A percentile compares a stretch with the other conserved stretches of the same genome.
phyloP scores from a whole-genome alignment of 106 monocot species.

The Allium sativum region DNA sequence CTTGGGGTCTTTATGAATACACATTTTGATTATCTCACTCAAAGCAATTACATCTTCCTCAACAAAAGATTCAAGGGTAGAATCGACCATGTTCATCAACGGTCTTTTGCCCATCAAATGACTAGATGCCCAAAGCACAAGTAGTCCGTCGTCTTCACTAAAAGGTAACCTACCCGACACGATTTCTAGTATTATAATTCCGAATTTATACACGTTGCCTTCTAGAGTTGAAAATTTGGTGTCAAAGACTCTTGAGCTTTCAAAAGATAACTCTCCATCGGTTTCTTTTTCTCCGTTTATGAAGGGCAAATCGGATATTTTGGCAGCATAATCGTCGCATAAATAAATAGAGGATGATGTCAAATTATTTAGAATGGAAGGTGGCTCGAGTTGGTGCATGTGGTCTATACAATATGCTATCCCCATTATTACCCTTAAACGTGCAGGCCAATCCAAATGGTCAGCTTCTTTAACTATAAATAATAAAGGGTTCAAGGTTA shows the following conservation, averaged over 20 bases:
- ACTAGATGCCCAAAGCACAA: slow-evolving; percentile 62
- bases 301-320: slow-evolving; percentile 55
- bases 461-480: slow-evolving; percentile 63
- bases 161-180: slow-evolving; percentile 63
- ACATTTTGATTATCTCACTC: slow-evolving; percentile 33
- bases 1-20: slow-evolving; percentile 25
- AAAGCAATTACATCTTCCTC: slow-evolving; percentile 34
- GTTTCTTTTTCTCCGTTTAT: slow-evolving; percentile 20
- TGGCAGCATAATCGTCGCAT: slow-evolving; percentile 62
- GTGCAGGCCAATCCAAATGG: slow-evolving; percentile 42
- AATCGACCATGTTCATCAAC: slow-evolving; percentile 43
- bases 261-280: not conserved
- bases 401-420: slow-evolving; percentile 48
- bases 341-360: slow-evolving; percentile 26
- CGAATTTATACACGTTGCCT: slow-evolving; percentile 57
- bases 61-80: slow-evolving; percentile 22
- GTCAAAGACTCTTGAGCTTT: slow-evolving; percentile 5
- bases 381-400: slow-evolving; percentile 38
- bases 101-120: slow-evolving; percentile 51
- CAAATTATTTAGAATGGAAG: slow-evolving; percentile 14
- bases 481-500: too few species aligned
- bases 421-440: slow-evolving; percentile 49
- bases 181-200: slow-evolving; percentile 62
- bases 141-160: slow-evolving; percentile 51
- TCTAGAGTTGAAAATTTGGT: slow-evolving; percentile 10